Percentiles rank a stretch among this genome's conserved stretches.
Conservation (phyloP, 106 monocot genomes). For the Allium fistulosum region DNA sequence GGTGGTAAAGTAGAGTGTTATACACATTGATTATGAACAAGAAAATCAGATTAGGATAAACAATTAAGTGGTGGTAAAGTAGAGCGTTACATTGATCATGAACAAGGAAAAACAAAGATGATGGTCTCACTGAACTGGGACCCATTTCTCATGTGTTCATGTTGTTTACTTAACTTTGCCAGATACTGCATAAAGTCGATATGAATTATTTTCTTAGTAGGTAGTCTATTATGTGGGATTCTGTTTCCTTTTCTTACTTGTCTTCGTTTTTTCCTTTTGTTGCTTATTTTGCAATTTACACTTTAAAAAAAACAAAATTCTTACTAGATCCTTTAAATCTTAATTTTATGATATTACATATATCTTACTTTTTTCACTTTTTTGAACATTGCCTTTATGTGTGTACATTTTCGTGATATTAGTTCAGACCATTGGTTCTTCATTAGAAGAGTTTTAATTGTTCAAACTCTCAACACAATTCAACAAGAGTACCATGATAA, state of each 20-base stretch:
- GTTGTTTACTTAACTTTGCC: background rate
- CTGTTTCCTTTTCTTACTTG: background rate
- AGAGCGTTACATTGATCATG: too few relatives aligned
- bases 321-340: too few relatives aligned
- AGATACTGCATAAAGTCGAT: background rate
- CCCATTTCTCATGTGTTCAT: conserved; percentile 1
- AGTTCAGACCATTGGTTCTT: too few relatives aligned
- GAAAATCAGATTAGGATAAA: too few relatives aligned
- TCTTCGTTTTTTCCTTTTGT: too few relatives aligned
- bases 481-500: background rate
- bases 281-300: background rate
- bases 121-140: too few relatives aligned
- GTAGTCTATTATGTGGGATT: background rate
- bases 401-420: background rate
- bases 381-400: background rate
- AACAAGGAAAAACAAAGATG: too few relatives aligned
- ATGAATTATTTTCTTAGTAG: background rate
- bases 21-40: background rate
- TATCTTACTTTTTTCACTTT: background rate
- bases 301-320: background rate
- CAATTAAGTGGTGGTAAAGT: too few relatives aligned
- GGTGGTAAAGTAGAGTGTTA: background rate
- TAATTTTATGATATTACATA: too few relatives aligned
- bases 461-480: too few relatives aligned
- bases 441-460: too few relatives aligned